phyloP scores from a whole-genome alignment of 2,329 filamentous ascomycete genomes.

The Neofusicoccum umdonicola region DNA sequence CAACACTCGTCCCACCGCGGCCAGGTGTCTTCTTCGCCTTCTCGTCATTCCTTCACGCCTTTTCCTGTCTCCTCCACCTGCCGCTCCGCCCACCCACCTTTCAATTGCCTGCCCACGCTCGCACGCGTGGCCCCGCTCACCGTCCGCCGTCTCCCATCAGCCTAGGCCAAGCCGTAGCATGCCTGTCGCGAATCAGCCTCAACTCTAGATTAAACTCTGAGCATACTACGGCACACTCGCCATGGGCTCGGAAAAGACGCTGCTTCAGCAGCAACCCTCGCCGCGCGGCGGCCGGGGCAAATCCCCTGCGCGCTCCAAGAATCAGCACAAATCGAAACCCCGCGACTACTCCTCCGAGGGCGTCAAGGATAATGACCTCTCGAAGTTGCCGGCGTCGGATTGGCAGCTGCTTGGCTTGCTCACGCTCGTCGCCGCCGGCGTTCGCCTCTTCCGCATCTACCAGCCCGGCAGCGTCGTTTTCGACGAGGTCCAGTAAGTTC shows the following conservation, averaged over 20 bases:
- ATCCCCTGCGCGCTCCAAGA: slow-evolving; percentile 35
- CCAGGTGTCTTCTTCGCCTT: slow-evolving; percentile 17
- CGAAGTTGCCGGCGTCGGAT: slow-evolving; percentile 78
- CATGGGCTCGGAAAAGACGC: slow-evolving; percentile 18
- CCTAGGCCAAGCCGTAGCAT: slow-evolving; percentile 18
- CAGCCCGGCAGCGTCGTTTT: slow-evolving; percentile 96
- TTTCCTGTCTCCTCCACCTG: not conserved
- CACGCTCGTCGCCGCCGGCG: slow-evolving; percentile 71
- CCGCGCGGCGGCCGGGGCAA: slow-evolving; percentile 30
- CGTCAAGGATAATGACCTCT: slow-evolving; percentile 86
- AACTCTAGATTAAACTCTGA: slow-evolving; percentile 15
- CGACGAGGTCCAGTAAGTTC: slow-evolving; percentile 95
- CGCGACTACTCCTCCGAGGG: slow-evolving; percentile 71
- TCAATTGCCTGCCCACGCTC: not conserved
- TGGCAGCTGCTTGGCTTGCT: slow-evolving; percentile 73
- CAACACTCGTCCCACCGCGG: slow-evolving; percentile 7
- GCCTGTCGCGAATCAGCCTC: slow-evolving; percentile 15
- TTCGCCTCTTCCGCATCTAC: slow-evolving; percentile 93
- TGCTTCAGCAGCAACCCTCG: slow-evolving; percentile 12
- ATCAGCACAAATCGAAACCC: slow-evolving; percentile 30
- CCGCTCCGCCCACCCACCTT: not conserved
- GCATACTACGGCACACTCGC: not conserved
- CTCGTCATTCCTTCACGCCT: slow-evolving; percentile 16
- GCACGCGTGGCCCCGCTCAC: not conserved
- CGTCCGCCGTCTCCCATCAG: not conserved